Evolutionary conservation across 164 flowering plant species (phyloP), one percentile per base, ranked within the genome.

Genomic region (Chloranthus sessilifolius): DNA sequence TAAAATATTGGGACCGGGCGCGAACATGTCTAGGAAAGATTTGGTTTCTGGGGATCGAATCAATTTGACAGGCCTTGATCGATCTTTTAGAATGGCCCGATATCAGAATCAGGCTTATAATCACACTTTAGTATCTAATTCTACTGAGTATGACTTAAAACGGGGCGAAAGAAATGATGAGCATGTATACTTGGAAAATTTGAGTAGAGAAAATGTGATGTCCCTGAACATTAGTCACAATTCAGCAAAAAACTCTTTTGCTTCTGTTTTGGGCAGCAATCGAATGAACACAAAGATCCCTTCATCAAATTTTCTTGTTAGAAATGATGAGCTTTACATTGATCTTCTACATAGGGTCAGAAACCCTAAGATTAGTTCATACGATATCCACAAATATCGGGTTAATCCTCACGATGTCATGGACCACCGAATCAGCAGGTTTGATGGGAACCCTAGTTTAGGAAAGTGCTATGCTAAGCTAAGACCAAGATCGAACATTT

Each of bases 401-500:
- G 27, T n/a, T 34, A 29, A 17, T 43, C 22, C 47, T 1, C 41
- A 40, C 27, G 63, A 47, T 36, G 14, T 53, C 7, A 56, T 22
- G 28, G 47, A 38, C 48, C 45, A 17, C 31, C 51, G 23, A 16
- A 39, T 15, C n/a, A 6, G 21, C 23, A 31, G 42, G 17, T 24
- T 33, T 8, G 53, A 61, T 28, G 43, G 56, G 12, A 52, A 48
- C 59, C 41, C 53, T 27, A 30, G 27, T 40, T 9, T n/a, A 2
- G 61, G 61, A 14, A 55, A 35, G 61, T 58, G 56, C 47, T 33
- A 51, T 17, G 52, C 56, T 36, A 49, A 65, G 33, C 44, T 52
- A 27, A 47, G 43, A 44, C 61, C 65, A 8, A 59, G 40, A 23
- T 42, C 50, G 2, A 60, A 34, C 41, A 60, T 56, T 39, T 43